phyloP scores from a whole-genome alignment of 257 asterid genomes.

The Gentiana macrophylla region DNA sequence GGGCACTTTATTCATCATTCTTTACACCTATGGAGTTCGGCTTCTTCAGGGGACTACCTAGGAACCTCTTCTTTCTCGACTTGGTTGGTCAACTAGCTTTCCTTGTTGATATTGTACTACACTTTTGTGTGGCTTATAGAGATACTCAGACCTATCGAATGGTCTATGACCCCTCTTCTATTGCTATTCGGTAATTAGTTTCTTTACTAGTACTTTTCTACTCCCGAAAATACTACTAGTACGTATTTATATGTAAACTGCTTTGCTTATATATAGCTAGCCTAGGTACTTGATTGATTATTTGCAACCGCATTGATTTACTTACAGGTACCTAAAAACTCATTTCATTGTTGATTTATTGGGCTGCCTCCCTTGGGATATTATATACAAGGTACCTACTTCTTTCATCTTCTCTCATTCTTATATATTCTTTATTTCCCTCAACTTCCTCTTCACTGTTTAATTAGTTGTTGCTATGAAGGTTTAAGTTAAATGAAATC shows the following conservation, averaged over 20 bases:
- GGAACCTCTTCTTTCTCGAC: slow-evolving; percentile 56
- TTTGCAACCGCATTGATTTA: neutral
- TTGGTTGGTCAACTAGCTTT: slow-evolving; percentile 61
- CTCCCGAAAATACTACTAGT: too few relatives aligned
- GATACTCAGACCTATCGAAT: slow-evolving; percentile 45
- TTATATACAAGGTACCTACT: slow-evolving; percentile 39
- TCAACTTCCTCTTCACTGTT: too few relatives aligned
- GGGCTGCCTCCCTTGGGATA: slow-evolving; percentile 78
- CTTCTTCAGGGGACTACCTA: slow-evolving; percentile 67
- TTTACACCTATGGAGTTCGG: slow-evolving; percentile 73
- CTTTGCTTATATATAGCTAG: too few relatives aligned
- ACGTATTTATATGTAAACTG: too few relatives aligned
- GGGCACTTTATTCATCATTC: slow-evolving; percentile 79
- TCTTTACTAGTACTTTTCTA: too few relatives aligned
- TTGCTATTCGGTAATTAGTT: slow-evolving; percentile 41
- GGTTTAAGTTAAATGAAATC: too few relatives aligned
- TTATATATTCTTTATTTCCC: too few relatives aligned
- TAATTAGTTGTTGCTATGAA: too few relatives aligned
- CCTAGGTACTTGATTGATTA: too few relatives aligned
- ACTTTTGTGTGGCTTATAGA: slow-evolving; percentile 48
- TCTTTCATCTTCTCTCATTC: too few relatives aligned
- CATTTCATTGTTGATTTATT: slow-evolving; percentile 49
- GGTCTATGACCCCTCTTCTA: slow-evolving; percentile 36
- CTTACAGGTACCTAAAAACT: slow-evolving; percentile 48
- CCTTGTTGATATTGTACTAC: slow-evolving; percentile 44